Evolutionary conservation across 176 grass and related monocot genomes (phyloP).

Genomic region (Metroxylon sagu): DNA sequence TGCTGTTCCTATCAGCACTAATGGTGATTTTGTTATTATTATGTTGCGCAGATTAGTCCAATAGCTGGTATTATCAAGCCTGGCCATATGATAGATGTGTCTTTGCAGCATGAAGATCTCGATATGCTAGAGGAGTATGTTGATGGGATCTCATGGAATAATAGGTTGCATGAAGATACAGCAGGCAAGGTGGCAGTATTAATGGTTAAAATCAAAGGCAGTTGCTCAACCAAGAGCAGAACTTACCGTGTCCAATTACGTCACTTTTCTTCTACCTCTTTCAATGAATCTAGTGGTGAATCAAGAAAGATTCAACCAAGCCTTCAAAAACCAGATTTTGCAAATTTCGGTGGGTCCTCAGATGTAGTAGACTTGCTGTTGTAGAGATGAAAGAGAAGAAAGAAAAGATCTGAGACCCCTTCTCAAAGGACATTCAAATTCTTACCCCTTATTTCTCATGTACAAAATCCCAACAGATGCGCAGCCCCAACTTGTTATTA

Average conservation of each 20-base stretch:
- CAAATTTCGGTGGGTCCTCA: too few relatives aligned
- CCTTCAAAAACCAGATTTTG: too few relatives aligned
- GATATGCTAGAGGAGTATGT: slow-evolving; percentile 14
- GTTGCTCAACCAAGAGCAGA: slow-evolving; percentile 27
- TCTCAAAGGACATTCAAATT: too few relatives aligned
- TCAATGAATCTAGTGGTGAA: slow-evolving; percentile 23
- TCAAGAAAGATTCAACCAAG: too few relatives aligned
- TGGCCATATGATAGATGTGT: slow-evolving; percentile 41
- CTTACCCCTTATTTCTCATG: too few relatives aligned
- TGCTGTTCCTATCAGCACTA: too few relatives aligned
- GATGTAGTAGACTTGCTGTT: too few relatives aligned
- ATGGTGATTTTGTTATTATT: background rate
- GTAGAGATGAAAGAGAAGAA: too few relatives aligned
- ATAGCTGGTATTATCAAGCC: slow-evolving; percentile 56
- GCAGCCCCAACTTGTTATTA: too few relatives aligned
- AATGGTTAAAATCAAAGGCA: slow-evolving; percentile 32
- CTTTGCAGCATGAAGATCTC: slow-evolving; percentile 35
- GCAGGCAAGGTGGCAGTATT: slow-evolving; percentile 30
- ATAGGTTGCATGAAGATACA: slow-evolving; percentile 27
- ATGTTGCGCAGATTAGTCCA: slow-evolving; percentile 47
- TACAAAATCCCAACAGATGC: too few relatives aligned
- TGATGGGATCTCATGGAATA: slow-evolving; percentile 20
- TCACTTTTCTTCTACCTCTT: slow-evolving; percentile 19
- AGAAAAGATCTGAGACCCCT: too few relatives aligned
- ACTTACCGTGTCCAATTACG: slow-evolving; percentile 30